Conservation (phyloP, 768 basidiomycete species). For the Suillus spraguei region DNA sequence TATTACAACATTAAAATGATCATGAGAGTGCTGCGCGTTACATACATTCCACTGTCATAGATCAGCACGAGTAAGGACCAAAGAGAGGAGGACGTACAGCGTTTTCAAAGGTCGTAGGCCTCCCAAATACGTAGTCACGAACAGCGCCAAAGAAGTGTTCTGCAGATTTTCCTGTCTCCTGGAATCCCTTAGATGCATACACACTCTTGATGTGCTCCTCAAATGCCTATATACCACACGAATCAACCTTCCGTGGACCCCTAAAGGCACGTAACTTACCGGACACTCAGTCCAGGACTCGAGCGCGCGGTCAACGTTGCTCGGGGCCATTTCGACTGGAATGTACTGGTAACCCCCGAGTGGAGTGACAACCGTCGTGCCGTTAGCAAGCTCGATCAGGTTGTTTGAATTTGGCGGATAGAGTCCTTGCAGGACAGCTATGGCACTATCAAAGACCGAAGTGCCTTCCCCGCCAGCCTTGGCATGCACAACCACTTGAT, state of each 20-base stretch:
- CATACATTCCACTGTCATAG: constrained; percentile 73
- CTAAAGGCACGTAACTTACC: constrained; percentile 32
- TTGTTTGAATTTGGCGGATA: constrained; percentile 76
- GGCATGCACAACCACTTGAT: constrained; percentile 71
- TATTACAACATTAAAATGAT: constrained; percentile 16
- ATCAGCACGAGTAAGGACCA: neutral
- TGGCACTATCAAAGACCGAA: constrained; percentile 82
- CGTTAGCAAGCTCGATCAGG: constrained; percentile 76
- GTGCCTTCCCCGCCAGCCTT: constrained; percentile 82
- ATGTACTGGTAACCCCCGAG: constrained; percentile 87
- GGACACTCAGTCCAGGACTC: constrained; percentile 77
- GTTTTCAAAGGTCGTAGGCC: constrained; percentile 62
- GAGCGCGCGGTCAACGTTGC: constrained; percentile 67
- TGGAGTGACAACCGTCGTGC: constrained; percentile 70
- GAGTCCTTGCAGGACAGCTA: constrained; percentile 80
- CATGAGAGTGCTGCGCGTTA: constrained; percentile 9
- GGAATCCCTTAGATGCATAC: constrained; percentile 67
- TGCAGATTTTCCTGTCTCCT: constrained; percentile 54
- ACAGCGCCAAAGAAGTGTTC: constrained; percentile 63
- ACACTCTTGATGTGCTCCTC: constrained; percentile 65
- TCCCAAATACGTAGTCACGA: constrained; percentile 72
- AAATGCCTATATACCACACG: constrained; percentile 55
- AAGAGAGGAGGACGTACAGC: constrained; percentile 46
- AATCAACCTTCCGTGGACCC: constrained; percentile 12
- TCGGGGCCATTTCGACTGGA: constrained; percentile 59